Evolutionary conservation across 2,329 filamentous ascomycete species (phyloP), one percentile per base, ranked within the genome.

Genomic region (Didymella keratinophila): DNA sequence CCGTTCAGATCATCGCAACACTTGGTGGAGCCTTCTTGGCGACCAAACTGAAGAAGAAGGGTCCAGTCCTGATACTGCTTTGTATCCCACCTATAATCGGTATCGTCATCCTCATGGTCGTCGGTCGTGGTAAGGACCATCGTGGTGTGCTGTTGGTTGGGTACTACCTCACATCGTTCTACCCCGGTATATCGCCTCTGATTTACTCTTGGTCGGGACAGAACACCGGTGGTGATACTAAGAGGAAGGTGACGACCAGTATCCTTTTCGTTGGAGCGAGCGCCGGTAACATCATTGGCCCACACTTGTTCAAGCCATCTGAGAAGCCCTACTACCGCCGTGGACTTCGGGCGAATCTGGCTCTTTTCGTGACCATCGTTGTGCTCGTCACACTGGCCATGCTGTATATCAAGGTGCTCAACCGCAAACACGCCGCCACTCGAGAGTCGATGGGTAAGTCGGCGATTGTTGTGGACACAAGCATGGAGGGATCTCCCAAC

Each of bases 221-320:
- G 60, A 88, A 89, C 62, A 88, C 88, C 0, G 88, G 84, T 0
- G 88, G 88, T 1, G 87, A 90, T 68, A 90, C 88, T 0, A 91
- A 91, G 75, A 85, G 86, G 62, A 90, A 89, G 68, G 83, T 84
- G 10, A 88, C 84, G 0, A 89, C 87, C 0, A 87, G 83, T 12
- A 79, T 89, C 7, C 78, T 90, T 1, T 88, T 90, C 66, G 82
- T 90, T 45, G 86, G 87, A 4, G 84, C 87, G 58, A 88, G 84
- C 50, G 83, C 83, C 1, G 88, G 88, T 6, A 90, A 91, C 64
- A 85, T 90, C 34, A 78, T 89, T 21, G 88, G 87, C 0, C 88
- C 88, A 0, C 82, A 87, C 45, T 78, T 90, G 0, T 90, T 88
- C 71, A 87, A 83, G 4, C 83, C 85, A 0, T 81, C 81, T 2